These are phyloP conservation scores for Yamadazyma buinensis DNA, from an alignment of 1,139 yeast species.

Conservation along the genomic window DNA sequence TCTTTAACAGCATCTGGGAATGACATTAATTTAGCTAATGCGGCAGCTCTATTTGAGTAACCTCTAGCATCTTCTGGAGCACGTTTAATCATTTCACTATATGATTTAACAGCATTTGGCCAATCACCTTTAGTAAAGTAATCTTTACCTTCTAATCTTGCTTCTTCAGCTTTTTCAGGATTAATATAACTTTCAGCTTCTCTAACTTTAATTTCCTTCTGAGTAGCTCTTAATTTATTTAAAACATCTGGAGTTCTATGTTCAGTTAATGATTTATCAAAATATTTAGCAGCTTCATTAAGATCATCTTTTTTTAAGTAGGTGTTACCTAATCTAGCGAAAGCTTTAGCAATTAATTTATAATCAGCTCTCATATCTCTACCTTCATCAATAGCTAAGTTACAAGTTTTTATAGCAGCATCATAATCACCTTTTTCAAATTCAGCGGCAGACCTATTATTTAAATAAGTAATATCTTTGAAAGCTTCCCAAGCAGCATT, in stretches of 20 bases:
- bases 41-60: slow-evolving; percentile 97
- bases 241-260: slow-evolving; percentile 95
- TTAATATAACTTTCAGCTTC: slow-evolving; percentile 79
- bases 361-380: slow-evolving; percentile 90
- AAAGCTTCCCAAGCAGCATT: slow-evolving; percentile 79
- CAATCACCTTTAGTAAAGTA: slow-evolving; percentile 87
- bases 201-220: slow-evolving; percentile 74
- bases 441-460: slow-evolving; percentile 97
- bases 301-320: slow-evolving; percentile 75
- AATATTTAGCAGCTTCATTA: slow-evolving; percentile 68
- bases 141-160: slow-evolving; percentile 89
- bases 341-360: slow-evolving; percentile 86
- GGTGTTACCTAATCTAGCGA: slow-evolving; percentile 84
- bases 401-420: slow-evolving; percentile 75
- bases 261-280: slow-evolving; percentile 92
- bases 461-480: slow-evolving; percentile 88
- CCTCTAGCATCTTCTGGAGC: slow-evolving; percentile 97
- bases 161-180: slow-evolving; percentile 93
- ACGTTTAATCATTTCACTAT: slow-evolving; percentile 93
- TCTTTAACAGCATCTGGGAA: slow-evolving; percentile 96
- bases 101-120: slow-evolving; percentile 95
- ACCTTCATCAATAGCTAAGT: slow-evolving; percentile 82
- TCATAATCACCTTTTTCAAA: slow-evolving; percentile 93
- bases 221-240: slow-evolving; percentile 81
- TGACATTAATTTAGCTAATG: slow-evolving; percentile 87